A percentile compares a stretch with the other conserved stretches of the same genome.
Conservation (phyloP, 75 land plant species). For the Picea glauca region DNA sequence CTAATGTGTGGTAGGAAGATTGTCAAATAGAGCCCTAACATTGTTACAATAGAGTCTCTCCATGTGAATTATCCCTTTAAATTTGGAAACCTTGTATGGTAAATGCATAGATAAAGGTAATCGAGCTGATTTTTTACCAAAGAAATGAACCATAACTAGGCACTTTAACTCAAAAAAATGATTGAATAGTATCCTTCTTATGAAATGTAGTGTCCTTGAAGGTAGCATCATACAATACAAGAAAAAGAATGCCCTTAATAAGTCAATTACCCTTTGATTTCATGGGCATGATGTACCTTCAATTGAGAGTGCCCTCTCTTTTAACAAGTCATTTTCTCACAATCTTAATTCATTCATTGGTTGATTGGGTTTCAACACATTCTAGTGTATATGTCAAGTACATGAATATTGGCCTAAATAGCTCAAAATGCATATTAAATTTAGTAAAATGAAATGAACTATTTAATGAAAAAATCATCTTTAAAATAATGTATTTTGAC, state of each 20-base stretch:
- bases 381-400: background rate
- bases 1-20: constrained; percentile 92
- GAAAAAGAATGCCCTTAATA: constrained; percentile 61
- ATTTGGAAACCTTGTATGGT: too few relatives aligned
- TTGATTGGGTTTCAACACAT: constrained; percentile 47
- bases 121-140: too few relatives aligned
- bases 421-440: background rate
- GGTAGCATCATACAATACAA: constrained; percentile 87
- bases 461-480: background rate
- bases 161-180: background rate
- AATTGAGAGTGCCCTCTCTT: constrained; percentile 33
- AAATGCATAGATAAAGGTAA: too few relatives aligned
- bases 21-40: constrained; percentile 92
- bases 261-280: constrained; percentile 69
- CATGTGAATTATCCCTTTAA: too few relatives aligned
- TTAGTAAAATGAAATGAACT: background rate
- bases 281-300: constrained; percentile 70
- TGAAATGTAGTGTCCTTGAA: constrained; percentile 84
- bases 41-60: constrained; percentile 64
- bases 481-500: background rate
- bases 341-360: constrained; percentile 45
- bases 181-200: constrained; percentile 36
- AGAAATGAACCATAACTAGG: too few relatives aligned
- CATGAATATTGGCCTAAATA: background rate
- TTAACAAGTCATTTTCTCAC: constrained; percentile 92